Evolutionary conservation across 2,329 filamentous ascomycete species (phyloP).

Genomic region (Periconia macrospinosa): DNA sequence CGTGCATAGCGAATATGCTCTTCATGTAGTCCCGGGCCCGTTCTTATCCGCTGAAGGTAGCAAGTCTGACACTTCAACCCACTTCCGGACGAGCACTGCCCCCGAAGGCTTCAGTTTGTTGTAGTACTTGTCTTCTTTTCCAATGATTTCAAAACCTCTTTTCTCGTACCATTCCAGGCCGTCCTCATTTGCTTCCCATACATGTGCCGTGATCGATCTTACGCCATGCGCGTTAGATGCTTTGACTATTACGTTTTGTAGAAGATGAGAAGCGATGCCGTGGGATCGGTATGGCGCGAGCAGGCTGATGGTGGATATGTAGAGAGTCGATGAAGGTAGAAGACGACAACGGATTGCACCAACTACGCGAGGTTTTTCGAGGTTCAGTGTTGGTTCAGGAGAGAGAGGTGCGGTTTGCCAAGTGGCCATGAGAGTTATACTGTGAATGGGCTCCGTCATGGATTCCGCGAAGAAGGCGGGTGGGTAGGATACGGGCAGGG

Average conservation of each 20-base stretch:
- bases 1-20: background rate
- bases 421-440: conserved; percentile 61
- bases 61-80: conserved; percentile 42
- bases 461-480: conserved; percentile 64
- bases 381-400: background rate
- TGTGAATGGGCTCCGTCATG: conserved; percentile 56
- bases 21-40: background rate
- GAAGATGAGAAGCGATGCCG: conserved; percentile 60
- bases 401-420: conserved; percentile 49
- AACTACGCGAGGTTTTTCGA: conserved; percentile 41
- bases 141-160: conserved; percentile 58
- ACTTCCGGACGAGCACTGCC: conserved; percentile 55
- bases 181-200: conserved; percentile 65
- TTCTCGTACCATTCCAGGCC: conserved; percentile 63
- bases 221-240: conserved; percentile 55
- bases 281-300: conserved; percentile 61
- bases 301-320: conserved; percentile 63
- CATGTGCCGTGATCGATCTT: conserved; percentile 60
- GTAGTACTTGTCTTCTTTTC: conserved; percentile 61
- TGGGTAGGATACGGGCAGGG: conserved; percentile 64
- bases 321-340: conserved; percentile 50
- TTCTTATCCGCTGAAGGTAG: conserved; percentile 9
- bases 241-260: conserved; percentile 51
- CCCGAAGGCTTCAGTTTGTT: conserved; percentile 58
- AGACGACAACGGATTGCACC: conserved; percentile 53